phyloP scores from a whole-genome alignment of 2,329 filamentous ascomycete species.

The Pyrenophora graminea region DNA sequence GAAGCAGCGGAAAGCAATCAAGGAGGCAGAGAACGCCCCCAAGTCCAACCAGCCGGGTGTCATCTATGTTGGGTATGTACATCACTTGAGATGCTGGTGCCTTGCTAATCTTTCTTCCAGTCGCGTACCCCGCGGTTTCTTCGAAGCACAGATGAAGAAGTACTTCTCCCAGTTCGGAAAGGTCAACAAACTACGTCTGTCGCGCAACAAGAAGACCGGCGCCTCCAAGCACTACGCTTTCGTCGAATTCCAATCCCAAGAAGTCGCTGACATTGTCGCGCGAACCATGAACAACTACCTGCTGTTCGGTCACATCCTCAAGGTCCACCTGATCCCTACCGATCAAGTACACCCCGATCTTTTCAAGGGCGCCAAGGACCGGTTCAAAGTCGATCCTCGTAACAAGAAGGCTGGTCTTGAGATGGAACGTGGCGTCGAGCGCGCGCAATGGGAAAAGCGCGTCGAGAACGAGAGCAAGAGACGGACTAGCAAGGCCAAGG shows the following conservation, averaged over 20 bases:
- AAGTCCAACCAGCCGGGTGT: slow-evolving; percentile 69
- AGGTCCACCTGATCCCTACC: slow-evolving; percentile 77
- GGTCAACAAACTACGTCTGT: slow-evolving; percentile 78
- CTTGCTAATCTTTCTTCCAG: slow-evolving; percentile 39
- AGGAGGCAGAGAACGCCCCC: slow-evolving; percentile 56
- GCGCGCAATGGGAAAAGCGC: slow-evolving; percentile 78
- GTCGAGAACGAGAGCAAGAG: slow-evolving; percentile 73
- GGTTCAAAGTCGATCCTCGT: slow-evolving; percentile 86
- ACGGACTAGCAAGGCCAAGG: slow-evolving; percentile 69
- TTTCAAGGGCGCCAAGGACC: slow-evolving; percentile 87
- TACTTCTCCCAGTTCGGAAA: slow-evolving; percentile 94
- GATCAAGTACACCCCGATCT: slow-evolving; percentile 79
- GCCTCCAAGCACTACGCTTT: slow-evolving; percentile 93
- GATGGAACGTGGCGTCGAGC: slow-evolving; percentile 72
- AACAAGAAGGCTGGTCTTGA: slow-evolving; percentile 81
- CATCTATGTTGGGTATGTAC: slow-evolving; percentile 75
- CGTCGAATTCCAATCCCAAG: slow-evolving; percentile 77
- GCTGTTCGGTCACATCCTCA: slow-evolving; percentile 90
- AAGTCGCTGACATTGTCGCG: slow-evolving; percentile 88
- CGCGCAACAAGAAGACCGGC: slow-evolving; percentile 89
- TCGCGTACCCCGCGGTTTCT: slow-evolving; percentile 93
- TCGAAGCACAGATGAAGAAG: slow-evolving; percentile 89
- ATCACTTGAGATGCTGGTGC: neutral
- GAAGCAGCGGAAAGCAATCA: slow-evolving; percentile 49
- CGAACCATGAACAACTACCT: slow-evolving; percentile 99